Percentiles rank a stretch among this genome's conserved stretches.
phyloP scores from a whole-genome alignment of 2,329 filamentous ascomycete genomes.

The Thielaviopsis euricoi region DNA sequence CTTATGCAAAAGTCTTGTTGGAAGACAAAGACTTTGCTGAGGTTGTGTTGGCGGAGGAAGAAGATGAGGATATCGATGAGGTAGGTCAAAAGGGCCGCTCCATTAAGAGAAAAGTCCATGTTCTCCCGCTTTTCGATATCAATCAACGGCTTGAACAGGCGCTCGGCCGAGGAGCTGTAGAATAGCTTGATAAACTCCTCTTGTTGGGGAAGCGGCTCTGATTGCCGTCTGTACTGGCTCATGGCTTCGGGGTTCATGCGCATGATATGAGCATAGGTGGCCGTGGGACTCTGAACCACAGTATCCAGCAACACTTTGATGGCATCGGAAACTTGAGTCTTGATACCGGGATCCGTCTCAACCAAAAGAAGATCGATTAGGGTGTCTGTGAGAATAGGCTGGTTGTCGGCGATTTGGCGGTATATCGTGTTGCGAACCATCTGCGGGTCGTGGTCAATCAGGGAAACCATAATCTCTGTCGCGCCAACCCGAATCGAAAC shows the following conservation, averaged over 20 bases:
- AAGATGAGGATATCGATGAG: conserved; percentile 87
- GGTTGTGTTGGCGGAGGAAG: conserved; percentile 79
- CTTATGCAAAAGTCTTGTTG: conserved; percentile 61
- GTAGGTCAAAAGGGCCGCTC: conserved; percentile 81
- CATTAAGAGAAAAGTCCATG: conserved; percentile 59
- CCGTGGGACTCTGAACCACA: conserved; percentile 18
- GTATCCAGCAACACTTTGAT: conserved; percentile 84
- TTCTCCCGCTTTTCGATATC: conserved; percentile 56
- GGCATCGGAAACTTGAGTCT: conserved; percentile 87
- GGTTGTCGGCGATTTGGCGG: conserved; percentile 76
- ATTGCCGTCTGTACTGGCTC: conserved; percentile 27
- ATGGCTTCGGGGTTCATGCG: conserved; percentile 16
- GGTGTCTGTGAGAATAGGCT: conserved; percentile 73
- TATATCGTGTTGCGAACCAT: conserved; percentile 92
- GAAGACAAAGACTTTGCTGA: conserved; percentile 78
- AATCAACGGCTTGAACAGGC: conserved; percentile 74
- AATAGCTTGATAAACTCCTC: conserved; percentile 76
- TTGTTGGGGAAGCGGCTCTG: conserved; percentile 52
- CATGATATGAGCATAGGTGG: conserved; percentile 17
- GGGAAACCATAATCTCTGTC: conserved; percentile 80
- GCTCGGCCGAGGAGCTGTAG: conserved; percentile 73
- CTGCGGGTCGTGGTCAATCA: conserved; percentile 89
- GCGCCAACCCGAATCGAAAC: conserved; percentile 78
- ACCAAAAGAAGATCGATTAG: conserved; percentile 81
- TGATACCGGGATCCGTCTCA: conserved; percentile 85